Evolutionary conservation across 129 eudicot species (phyloP), one percentile per base, ranked within the genome.

Genomic region (Tagetes erecta): DNA sequence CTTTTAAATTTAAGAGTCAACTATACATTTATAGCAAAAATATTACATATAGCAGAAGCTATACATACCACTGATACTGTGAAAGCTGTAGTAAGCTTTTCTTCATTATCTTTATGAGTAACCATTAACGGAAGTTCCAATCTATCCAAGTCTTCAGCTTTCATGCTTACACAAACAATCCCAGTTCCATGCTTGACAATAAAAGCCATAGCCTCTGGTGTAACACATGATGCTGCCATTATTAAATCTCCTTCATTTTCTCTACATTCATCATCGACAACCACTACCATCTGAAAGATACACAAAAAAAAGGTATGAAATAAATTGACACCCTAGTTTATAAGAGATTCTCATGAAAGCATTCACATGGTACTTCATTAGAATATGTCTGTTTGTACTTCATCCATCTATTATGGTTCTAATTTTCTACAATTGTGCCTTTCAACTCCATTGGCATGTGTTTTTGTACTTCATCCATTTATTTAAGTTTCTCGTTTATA

Each of bases 151-250:
- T 85, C 91, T 70, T 87, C 89, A 52, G 60, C 89, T 71, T 80
- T 80, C 97, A 91, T 91, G 89, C 91, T 91, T 67, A 91, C 97
- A 70, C 97, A 91, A 58, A 87, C 86, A 42, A 91, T 91, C 44
- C 97, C 97, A 37, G 97, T 91, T 71, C 97, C 97, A 78, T 91
- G 88, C 83, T 87, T 91, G 72, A 91, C 97, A 71, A 87, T 65
- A 64, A 91, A 87, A 33, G 97, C 97, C 94, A 85, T 87, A 64
- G 93, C 90, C 74, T 91, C 91, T 5, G 91, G 84, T 3, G 97
- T 91, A 37, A 74, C 97, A 78, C 81, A 79, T 12, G 91, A 78
- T 38, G 94, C 97, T 37, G 97, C 97, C 94, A 91, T 87, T 79
- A 91, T 82, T 10, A 91, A 53, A 76, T 91, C 97, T 51, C 97